Evolutionary conservation across 208 protist genomes (phyloP), one percentile per base, ranked within the genome.

Genomic region (Trypanosoma rangeli): DNA sequence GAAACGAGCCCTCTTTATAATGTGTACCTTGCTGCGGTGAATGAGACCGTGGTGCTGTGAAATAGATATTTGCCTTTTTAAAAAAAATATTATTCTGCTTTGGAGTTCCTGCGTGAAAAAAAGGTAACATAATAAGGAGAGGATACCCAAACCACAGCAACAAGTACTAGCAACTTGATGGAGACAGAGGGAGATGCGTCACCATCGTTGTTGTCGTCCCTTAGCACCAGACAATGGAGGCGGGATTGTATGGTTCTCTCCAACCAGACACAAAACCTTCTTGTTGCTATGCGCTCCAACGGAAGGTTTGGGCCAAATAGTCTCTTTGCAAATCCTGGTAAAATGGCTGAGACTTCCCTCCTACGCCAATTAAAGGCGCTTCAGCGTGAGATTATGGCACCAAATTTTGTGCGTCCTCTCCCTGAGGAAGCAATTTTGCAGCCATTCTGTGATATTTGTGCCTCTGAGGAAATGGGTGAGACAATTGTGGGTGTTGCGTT

Each of bases 401-500:
- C 58, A 60, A 52, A 16, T 63, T 60, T 57, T 22, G 50, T 49
- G 68, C 61, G 68, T 28, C 64, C 61, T 29, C 49, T 92, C 31
- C 74, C 67, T n/a, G 83, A 89, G 76, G 59, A 67, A 35, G 55
- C 65, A 18, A 87, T 95, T 58, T 74, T 95, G 26, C 69, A 67
- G 31, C 80, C 82, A 18, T 94, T 97, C 59, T 81, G 84, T 13
- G 80, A 70, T 8, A 73, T 96, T 15, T 93, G 83, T 66, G 55
- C 74, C 44, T 85, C 75, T 44, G 59, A 58, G 5, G 85, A 85
- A 39, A 85, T 87, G 46, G 82, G 73, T 20, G 80, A 82, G 22
- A 83, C 90, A 24, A 80, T 92, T 44, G 88, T 85, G 37, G 85
- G 80, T 22, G 83, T 94, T 0, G 87, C 86, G 1, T 78, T 97